Evolutionary conservation across 2,329 filamentous ascomycete species (phyloP).

Genomic region (Cytospora chrysosperma): DNA sequence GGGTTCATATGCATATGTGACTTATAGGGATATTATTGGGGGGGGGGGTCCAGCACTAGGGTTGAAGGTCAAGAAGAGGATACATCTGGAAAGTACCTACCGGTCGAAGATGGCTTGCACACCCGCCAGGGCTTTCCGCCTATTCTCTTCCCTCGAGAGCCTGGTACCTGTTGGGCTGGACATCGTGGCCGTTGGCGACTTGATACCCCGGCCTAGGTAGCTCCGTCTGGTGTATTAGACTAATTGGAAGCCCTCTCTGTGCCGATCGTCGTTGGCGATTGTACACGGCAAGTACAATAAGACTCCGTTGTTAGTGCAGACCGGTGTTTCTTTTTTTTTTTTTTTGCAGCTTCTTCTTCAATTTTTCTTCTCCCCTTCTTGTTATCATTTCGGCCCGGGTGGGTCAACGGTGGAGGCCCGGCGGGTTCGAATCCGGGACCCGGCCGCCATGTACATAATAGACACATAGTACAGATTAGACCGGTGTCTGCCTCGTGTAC

Average conservation of each 20-base stretch:
- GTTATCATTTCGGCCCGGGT: no score
- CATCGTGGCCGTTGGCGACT: not conserved
- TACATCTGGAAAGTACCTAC: not conserved
- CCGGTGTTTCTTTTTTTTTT: not conserved
- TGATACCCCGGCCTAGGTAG: no score
- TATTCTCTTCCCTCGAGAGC: conserved; percentile 14
- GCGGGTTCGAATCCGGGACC: no score
- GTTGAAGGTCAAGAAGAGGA: not conserved
- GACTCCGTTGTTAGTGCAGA: not conserved
- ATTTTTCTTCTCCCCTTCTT: no score
- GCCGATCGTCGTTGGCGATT: not conserved
- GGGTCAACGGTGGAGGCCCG: no score
- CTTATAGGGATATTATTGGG: not conserved
- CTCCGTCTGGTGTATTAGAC: not conserved
- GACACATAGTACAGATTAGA: no score
- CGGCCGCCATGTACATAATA: no score
- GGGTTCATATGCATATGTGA: no score
- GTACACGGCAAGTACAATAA: not conserved
- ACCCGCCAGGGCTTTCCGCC: conserved; percentile 18
- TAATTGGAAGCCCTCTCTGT: not conserved
- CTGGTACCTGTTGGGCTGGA: not conserved
- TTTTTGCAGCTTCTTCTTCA: no score
- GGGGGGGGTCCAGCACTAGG: no score
- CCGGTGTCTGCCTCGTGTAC: no score
- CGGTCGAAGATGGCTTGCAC: conserved; percentile 23